Conservation (phyloP, 495 filamentous ascomycete species). For the Cercophora scortea region DNA sequence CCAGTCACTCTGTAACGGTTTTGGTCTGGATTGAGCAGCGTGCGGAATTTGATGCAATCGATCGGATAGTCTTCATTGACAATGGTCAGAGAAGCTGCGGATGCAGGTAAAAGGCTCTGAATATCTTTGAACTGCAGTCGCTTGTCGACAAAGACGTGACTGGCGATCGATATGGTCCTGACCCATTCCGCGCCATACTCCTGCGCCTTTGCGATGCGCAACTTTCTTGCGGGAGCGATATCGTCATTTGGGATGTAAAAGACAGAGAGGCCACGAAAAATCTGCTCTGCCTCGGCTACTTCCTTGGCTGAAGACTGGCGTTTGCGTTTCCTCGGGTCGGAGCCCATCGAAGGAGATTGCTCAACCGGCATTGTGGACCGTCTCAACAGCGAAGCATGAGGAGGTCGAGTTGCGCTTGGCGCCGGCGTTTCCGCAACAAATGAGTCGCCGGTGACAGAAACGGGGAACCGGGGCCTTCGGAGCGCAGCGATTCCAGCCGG, state of each 20-base stretch:
- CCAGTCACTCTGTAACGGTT: slow-evolving; percentile 51
- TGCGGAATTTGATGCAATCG: slow-evolving; percentile 62
- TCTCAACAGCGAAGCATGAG: slow-evolving; percentile 7
- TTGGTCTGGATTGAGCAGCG: slow-evolving; percentile 52
- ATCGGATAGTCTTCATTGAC: slow-evolving; percentile 75
- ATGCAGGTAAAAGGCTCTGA: slow-evolving; percentile 44
- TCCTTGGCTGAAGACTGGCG: slow-evolving; percentile 22
- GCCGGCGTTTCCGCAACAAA: slow-evolving; percentile 20
- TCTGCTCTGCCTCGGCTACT: slow-evolving; percentile 51
- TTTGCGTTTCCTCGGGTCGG: slow-evolving; percentile 43
- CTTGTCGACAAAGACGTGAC: slow-evolving; percentile 77
- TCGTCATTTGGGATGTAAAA: slow-evolving; percentile 81
- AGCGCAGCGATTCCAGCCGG: slow-evolving; percentile 1
- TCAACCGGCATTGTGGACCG: slow-evolving; percentile 17
- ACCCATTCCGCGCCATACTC: slow-evolving; percentile 63
- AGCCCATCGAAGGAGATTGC: slow-evolving; percentile 11
- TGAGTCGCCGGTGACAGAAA: neutral
- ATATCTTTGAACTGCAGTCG: slow-evolving; percentile 57
- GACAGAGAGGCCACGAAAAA: slow-evolving; percentile 60
- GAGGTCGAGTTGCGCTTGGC: slow-evolving; percentile 5
- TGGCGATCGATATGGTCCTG: slow-evolving; percentile 32
- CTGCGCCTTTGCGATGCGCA: slow-evolving; percentile 65
- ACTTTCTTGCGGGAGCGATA: slow-evolving; percentile 52
- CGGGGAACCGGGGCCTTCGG: neutral
- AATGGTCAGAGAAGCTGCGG: slow-evolving; percentile 37